Conservation (phyloP, 2,329 filamentous ascomycete genomes). For the Fusarium sp. region DNA sequence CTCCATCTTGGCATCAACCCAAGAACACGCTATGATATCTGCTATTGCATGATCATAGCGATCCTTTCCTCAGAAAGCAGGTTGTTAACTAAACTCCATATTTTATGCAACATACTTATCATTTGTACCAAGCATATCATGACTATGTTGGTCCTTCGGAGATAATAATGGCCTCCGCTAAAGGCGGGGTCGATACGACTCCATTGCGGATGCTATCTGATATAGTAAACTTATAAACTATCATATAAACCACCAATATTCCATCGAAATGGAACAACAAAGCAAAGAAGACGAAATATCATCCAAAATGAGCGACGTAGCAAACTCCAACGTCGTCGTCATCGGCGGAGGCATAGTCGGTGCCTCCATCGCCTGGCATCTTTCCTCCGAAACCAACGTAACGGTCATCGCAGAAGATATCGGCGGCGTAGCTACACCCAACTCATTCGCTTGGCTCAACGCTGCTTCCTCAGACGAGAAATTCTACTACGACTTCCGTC, state of each 20-base stretch:
- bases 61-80: neutral
- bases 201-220: neutral
- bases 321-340: conserved; percentile 22
- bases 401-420: conserved; percentile 34
- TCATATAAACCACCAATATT: neutral
- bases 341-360: conserved; percentile 37
- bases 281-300: neutral
- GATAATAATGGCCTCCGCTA: conserved; percentile 4
- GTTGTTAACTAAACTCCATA: neutral
- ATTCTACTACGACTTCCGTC: conserved; percentile 36
- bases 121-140: neutral
- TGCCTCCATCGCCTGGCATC: conserved; percentile 37
- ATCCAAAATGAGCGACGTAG: neutral
- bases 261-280: neutral
- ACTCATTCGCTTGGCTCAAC: conserved; percentile 38
- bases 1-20: neutral
- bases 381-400: conserved; percentile 23
- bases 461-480: conserved; percentile 20
- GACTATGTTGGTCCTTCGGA: neutral
- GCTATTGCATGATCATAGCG: neutral
- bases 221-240: neutral
- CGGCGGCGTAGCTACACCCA: conserved; percentile 22
- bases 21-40: neutral
- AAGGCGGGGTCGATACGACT: conserved; percentile 2
- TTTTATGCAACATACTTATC: neutral